Evolutionary conservation across 2,329 filamentous ascomycete genomes (phyloP), one percentile per base, ranked within the genome.

Genomic region (Colletotrichum lupini): DNA sequence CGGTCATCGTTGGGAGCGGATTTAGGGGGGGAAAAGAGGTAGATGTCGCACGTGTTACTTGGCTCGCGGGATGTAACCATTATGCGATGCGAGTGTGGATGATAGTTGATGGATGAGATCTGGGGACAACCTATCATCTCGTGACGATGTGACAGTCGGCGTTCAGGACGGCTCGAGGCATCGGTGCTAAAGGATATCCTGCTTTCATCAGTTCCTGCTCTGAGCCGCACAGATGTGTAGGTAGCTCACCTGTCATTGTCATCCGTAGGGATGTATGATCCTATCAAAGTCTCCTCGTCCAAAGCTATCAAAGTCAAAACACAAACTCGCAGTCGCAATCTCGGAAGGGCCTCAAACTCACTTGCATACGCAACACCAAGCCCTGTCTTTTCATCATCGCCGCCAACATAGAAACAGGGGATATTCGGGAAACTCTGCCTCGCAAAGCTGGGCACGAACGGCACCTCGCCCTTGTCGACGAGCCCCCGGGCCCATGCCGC

Each of bases 81-180:
- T 4, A 89, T 77, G 52, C 78, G 82, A 68, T 84, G 79, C 1
- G 83, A 83, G 5, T 83, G 79, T 5, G 79, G 76, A 66, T 88
- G 85, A 67, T 87, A 88, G 68, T 83, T 82, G 75, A 90, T 84
- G 5, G 86, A 86, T 9, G 85, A 86, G 65, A 87, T 81, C 55
- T 85, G 80, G 7, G 79, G 79, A 16, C 81, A 80, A n/a, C 77
- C 77, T n/a, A 85, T 77, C 78, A 83, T 78, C 74, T 86, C 84
- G 3, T 77, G 78, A 67, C 61, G 78, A 56, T 35, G 42, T 59
- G 26, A 68, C 9, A 74, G 63, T 11, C 72, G 67, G 32, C 49
- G 68, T 49, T 73, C 72, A 14, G 68, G 72, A 59, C 69, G 72
- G 49, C 72, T 58, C 5, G 67, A 72, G 28, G 49, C 30, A 37